Evolutionary conservation across 371 early-diverging fungal species (phyloP), one percentile per base, ranked within the genome.

Genomic region (Choanephora cucurbitarum): DNA sequence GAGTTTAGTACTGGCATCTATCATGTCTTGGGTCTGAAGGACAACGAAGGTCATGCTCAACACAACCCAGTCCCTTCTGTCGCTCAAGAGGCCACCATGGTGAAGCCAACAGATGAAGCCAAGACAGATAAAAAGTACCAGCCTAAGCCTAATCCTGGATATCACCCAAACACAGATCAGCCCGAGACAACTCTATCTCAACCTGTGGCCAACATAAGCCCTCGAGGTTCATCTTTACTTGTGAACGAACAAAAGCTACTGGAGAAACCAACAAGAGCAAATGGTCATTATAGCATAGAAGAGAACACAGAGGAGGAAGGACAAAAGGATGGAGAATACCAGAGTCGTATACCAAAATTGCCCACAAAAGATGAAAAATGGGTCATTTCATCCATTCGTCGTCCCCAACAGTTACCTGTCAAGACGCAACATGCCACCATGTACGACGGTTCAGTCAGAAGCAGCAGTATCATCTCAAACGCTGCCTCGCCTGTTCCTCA

Each of bases 291-390:
- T 28, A 28, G 7, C 7, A 7, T 28, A 33, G 2, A 21, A 33
- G 37, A 19, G 9, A 5, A 44, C 7, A 19, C 32, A 54, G 14
- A 34, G 39, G 0, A 46, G 41, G 4, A 21, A 49, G 0, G 22
- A 59, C 14, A 49, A 60, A 1, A 62, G 10, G 60, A 57, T 14
- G 44, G 48, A 21, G 51, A 51, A 31, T 57, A 56, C 17, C 51
- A 56, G 11, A 51, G 37, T 9, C 19, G 42, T 33, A 60, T 61
- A 28, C 69, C 69, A 43, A 28, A 57, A 32, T 61, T 64, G 9
- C 72, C 73, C 11, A 67, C 79, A 15, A 72, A 69, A 40, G 73
- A 70, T 42, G 79, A 78, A 42, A 78, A 75, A 66, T 78, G 79
- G 79, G 66, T 78, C 2, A 78, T 78, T 55, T 75, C 75, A 4